phyloP scores from a whole-genome alignment of 2,329 filamentous ascomycete species.

The Plenodomus tracheiphilus region DNA sequence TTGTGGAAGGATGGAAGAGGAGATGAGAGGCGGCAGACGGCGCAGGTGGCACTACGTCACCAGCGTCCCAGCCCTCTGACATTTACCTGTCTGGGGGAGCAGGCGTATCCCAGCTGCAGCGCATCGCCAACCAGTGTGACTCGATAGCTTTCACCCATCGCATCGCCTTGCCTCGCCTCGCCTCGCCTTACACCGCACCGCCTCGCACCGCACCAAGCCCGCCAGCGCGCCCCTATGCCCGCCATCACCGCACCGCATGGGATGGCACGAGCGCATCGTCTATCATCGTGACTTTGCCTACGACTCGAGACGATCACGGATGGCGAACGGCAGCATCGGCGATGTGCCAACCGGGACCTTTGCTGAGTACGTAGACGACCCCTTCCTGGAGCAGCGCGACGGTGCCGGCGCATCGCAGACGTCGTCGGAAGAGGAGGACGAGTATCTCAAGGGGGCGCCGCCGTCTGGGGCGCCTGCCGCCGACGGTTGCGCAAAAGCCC shows the following conservation, averaged over 20 bases:
- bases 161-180: not conserved
- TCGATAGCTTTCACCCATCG: conserved; percentile 1
- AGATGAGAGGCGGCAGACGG: not conserved
- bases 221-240: conserved; percentile 24
- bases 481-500: conserved; percentile 16
- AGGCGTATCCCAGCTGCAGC: conserved; percentile 32
- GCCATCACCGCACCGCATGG: conserved; percentile 38
- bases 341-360: conserved; percentile 53
- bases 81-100: not conserved
- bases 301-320: conserved; percentile 48
- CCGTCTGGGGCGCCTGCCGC: conserved; percentile 4
- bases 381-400: conserved; percentile 18
- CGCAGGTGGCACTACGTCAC: not conserved
- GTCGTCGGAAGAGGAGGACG: conserved; percentile 12
- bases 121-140: conserved; percentile 3
- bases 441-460: conserved; percentile 18
- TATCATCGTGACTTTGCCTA: conserved; percentile 51
- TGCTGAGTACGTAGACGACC: conserved; percentile 55
- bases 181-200: too few species aligned
- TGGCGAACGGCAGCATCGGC: conserved; percentile 52
- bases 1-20: not conserved
- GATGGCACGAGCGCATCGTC: conserved; percentile 41
- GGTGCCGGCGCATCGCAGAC: conserved; percentile 17
- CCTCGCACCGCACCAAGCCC: not conserved
- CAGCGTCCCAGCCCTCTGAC: not conserved